Evolutionary conservation across 2,329 filamentous ascomycete genomes (phyloP), one percentile per base, ranked within the genome.

Genomic region (Nemania sp.): DNA sequence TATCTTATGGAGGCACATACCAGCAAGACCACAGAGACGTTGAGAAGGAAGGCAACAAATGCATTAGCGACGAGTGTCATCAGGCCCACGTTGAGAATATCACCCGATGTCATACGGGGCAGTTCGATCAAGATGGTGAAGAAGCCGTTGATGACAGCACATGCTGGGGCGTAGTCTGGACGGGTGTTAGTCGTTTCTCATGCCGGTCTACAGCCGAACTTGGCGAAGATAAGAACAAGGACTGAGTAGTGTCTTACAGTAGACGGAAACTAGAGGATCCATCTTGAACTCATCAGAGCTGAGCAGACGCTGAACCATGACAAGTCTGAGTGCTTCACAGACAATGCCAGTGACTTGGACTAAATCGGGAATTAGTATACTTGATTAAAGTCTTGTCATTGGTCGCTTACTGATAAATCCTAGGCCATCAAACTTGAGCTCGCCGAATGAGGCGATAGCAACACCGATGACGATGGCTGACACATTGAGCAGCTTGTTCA

Each of bases 301-400:
- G 42, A 96, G 82, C 65, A 96, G 78, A 56, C 88, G 86, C 76
- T 95, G 88, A 43, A 94, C 90, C 88, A 95, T 91, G 74, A 91
- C 87, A 60, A 95, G 77, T 57, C 90, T 86, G 57, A 90, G 80
- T 41, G 90, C 89, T 75, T 95, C 90, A 67, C 91, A 92, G 50
- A 87, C 72, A 62, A 93, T 90, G 62, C 89, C 91, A 56, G 81
- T 87, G 51, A 88, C 72, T 75, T 95, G 90, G 73, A 83, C 88
- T 64, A 41, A 15, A 46, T 9, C 2, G 5, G 5, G 8, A 9
- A 41, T 59, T 46, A 61, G 56, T 37, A 3, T 3, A 3, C 36
- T 30, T 6, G 22, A 40, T 12, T 8, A 9, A 37, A 23, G 9
- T 39, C n/a, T 19, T 20, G 33, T 20, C 60, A 39, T 64, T n/a